Conservation (phyloP, 1,284 basidiomycete species). For the Ustilago xerochloae region DNA sequence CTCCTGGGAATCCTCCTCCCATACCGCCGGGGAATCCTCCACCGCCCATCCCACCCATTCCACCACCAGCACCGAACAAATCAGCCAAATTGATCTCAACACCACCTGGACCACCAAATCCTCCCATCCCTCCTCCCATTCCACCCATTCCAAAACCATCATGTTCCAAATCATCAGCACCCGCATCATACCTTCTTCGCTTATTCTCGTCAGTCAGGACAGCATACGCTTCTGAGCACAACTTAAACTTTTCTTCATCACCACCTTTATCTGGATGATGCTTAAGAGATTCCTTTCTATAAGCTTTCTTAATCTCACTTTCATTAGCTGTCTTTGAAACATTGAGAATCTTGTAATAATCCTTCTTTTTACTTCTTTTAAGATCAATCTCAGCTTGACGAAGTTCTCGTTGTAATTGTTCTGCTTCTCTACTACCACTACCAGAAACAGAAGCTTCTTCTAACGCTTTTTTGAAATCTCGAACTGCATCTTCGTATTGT, state of each 20-base stretch:
- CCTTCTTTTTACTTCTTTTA: conserved; percentile 65
- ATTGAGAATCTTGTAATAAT: conserved; percentile 84
- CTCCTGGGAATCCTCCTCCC: conserved; percentile 36
- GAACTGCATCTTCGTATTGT: conserved; percentile 78
- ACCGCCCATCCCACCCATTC: conserved; percentile 51
- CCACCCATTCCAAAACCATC: conserved; percentile 50
- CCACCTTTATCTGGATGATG: conserved; percentile 68
- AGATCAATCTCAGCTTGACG: conserved; percentile 60
- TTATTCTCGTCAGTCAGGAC: conserved; percentile 62
- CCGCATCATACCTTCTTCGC: conserved; percentile 64
- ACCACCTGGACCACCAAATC: conserved; percentile 52
- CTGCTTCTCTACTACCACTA: conserved; percentile 71
- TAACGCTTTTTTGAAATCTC: conserved; percentile 81
- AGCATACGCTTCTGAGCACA: conserved; percentile 64
- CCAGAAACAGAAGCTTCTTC: conserved; percentile 71
- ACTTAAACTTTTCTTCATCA: conserved; percentile 68
- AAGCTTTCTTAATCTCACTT: conserved; percentile 79
- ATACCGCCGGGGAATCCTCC: conserved; percentile 42
- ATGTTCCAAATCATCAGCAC: conserved; percentile 63
- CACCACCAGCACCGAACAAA: conserved; percentile 59
- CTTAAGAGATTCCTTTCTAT: conserved; percentile 62
- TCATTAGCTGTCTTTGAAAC: conserved; percentile 80
- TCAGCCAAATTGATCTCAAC: conserved; percentile 64
- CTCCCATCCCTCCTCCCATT: conserved; percentile 27
- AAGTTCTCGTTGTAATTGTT: conserved; percentile 75